A percentile compares a stretch with the other conserved stretches of the same genome.
These are phyloP conservation scores for Trichoderma koningii DNA, from an alignment of 2,329 filamentous ascomycete species.

Conservation along the genomic window DNA sequence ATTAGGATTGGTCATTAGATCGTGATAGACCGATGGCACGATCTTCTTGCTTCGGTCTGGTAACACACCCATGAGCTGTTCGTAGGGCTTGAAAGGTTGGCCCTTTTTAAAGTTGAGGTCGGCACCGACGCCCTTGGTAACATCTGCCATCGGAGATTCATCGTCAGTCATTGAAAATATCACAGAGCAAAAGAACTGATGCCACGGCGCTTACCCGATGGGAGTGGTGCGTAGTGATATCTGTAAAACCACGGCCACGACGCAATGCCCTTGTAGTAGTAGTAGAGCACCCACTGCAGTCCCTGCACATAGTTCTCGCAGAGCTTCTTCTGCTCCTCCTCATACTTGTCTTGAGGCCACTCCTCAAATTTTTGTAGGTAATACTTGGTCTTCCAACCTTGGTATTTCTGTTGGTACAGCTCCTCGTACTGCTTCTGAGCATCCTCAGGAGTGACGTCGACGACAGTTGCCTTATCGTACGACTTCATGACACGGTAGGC, in stretches of 20 bases:
- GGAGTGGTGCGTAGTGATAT: constrained; percentile 97
- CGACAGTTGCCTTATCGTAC: constrained; percentile 86
- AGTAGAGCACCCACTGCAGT: constrained; percentile 95
- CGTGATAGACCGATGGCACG: constrained; percentile 82
- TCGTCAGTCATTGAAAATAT: constrained; percentile 31
- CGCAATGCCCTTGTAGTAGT: constrained; percentile 95
- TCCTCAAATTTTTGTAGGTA: constrained; percentile 85
- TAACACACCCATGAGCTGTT: constrained; percentile 97
- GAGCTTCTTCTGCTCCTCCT: constrained; percentile 72
- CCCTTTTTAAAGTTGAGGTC: constrained; percentile 91
- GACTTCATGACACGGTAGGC: constrained; percentile 82
- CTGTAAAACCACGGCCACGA: constrained; percentile 99
- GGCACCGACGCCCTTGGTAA: constrained; percentile 82
- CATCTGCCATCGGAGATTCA: constrained; percentile 57
- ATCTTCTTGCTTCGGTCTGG: constrained; percentile 97
- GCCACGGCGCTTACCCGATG: constrained; percentile 63
- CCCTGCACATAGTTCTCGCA: constrained; percentile 98
- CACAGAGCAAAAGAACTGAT: neutral
- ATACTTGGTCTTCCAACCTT: constrained; percentile 91
- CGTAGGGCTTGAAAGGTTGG: constrained; percentile 90
- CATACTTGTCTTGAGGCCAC: constrained; percentile 79
- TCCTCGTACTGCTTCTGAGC: constrained; percentile 76
- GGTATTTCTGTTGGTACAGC: constrained; percentile 88
- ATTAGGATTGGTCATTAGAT: constrained; percentile 85
- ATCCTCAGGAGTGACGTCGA: constrained; percentile 78